Evolutionary conservation across 2,329 filamentous ascomycete species (phyloP), one percentile per base, ranked within the genome.

Genomic region (Aspergillus neoniger): DNA sequence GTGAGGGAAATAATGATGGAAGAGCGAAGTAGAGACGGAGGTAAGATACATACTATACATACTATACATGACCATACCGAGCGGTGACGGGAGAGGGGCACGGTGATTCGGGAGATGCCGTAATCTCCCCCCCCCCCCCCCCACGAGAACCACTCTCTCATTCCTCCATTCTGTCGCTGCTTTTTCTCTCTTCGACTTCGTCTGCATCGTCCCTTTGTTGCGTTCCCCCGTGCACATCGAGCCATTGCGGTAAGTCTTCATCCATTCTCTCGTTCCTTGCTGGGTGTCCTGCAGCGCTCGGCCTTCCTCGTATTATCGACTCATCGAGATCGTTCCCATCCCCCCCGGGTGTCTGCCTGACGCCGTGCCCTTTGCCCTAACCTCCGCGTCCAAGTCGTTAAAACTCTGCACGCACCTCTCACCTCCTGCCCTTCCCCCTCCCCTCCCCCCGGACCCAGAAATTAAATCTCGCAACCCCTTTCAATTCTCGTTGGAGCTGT

Each of bases 311-410:
- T 38, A 43, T 57, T 58, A 48, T 55, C 57, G 53, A 55, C 23
- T 50, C 21, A 39, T 56, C 44, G 28, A n/a, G 10, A 53, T 50
- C 50, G 43, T 32, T 17, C 30, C 41, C 25, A 25, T 41, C 44
- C 30, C 50, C 50, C 41, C 38, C 54, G 52, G 25, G 41, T 64
- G 59, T 57, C 58, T 64, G 64, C 62, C 64, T 65, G 57, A 53
- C 48, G 53, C 50, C 60, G 63, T 67, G 67, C 67, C 67, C 67
- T 69, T 64, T 69, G 61, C 67, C 67, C 67, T 69, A 69, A 69
- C 44, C 55, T 58, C 61, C 55, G 57, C 58, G 54, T 55, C 48
- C 56, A 56, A 32, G 53, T 58, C 59, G 36, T 61, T 63, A 65
- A 67, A 66, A 65, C 53, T 67, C 62, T 68, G 62, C 63, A 65